Base-by-base conservation (phyloP, 1,139 yeast genomes). In the Blastobotrys illinoisensis region DNA sequence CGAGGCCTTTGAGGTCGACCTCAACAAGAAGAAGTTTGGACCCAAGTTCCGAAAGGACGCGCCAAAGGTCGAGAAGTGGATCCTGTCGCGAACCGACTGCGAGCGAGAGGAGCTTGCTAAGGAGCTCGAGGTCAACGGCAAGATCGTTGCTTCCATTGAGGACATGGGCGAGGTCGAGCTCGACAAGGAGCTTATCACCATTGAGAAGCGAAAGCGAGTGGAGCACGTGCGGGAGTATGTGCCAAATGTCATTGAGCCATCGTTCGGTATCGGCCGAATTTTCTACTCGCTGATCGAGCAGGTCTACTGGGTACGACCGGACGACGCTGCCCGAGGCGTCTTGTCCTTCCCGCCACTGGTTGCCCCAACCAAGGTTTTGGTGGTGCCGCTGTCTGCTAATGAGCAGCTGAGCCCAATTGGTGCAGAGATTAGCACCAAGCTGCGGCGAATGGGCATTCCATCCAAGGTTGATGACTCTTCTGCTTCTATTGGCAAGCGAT, bases 211-310 rank as follows among this genome's bases (percentile, higher is more conserved):
- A 67, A 83, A 86, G 55, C 85, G 83, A 70, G 85, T 86, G 53
- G 96, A 89, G 74, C 96, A 91, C 71, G 79, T 93, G 57, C 88
- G 99, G 71, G 99, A 95, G 75, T 95, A 76, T 75, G 88, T 91
- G 63, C 99, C 99, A 60, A 91, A 89, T 70, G 99, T 95, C 58
- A 95, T 95, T 68, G 99, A 95, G 76, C 99, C 99, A 60, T 95
- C 99, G 6, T 95, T 95, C 68, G 99, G 99, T 81, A 88, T 95
- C 70, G 99, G 99, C 60, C 93, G 99, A 79, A 89, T 95, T 70
- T 78, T 95, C 62, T 95, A 95, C 76, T 81, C 97, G 49, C 75
- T 93, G 63, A 86, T 91, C 69, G 99, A 95, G 77, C 99, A 95
- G 74, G 81, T 82, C 58, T 95, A 86, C 85, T 95, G 97, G 97